Evolutionary conservation across 371 early-diverging fungal species (phyloP), one percentile per base, ranked within the genome.

Genomic region (Cokeromyces recurvatus): DNA sequence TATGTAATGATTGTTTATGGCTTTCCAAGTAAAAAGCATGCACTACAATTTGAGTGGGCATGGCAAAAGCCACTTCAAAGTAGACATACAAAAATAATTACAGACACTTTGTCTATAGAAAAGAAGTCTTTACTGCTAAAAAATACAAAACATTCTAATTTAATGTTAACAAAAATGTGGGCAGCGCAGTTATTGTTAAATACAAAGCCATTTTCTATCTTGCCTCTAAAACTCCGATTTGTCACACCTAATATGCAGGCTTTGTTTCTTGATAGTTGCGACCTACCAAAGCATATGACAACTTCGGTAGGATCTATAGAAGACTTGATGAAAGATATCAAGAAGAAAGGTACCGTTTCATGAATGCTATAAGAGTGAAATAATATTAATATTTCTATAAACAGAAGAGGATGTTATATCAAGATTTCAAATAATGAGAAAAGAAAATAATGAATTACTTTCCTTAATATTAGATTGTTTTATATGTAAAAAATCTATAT

Each of bases 41-140:
- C 60, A 1, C 37, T 60, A 7, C 55, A 51, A 16, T 60, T 60
- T 44, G 60, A 60, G 23, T 51, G 51, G 41, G 60, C 60, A 1
- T 60, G 60, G 60, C 60, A 60, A 40, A 54, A 60, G 16, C 60
- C 60, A 8, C 40, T 55, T 2, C 32, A 47, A 23, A 55, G 55
- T 17, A 32, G 60, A 15, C 60, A 60, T 32, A 39, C 40, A 12
- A 59, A 59, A 24, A 23, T 23, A 11, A 7, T 29, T 5, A 31
- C n/a, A 20, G 8, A 36, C 29, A 29, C 29, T 5, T 29, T 6
- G 41, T 43, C 14, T 21, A 23, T 23, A 24, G 37, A 23, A 36
- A 35, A 14, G 14, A 54, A 36, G 19, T 21, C 20, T 36, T 32
- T 22, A 36, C 24, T 36, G 24, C 20, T 40, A 9, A 25, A 44